These are phyloP conservation scores for Tulasnella calospora DNA, from an alignment of 768 basidiomycete species.

Conservation along the genomic window DNA sequence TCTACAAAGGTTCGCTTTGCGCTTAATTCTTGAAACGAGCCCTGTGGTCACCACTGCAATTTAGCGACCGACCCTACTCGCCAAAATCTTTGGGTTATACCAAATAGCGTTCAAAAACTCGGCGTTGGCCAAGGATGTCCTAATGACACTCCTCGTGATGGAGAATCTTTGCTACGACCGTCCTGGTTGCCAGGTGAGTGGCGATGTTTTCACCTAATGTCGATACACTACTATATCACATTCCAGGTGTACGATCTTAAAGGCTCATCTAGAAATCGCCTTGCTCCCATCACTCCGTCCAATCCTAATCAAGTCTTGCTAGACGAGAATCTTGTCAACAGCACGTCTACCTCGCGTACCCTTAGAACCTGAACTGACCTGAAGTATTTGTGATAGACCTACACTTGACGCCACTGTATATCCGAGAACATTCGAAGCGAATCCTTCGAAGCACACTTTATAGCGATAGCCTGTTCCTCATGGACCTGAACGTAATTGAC, in stretches of 20 bases:
- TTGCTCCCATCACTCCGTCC: conserved; percentile 82
- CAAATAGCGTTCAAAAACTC: conserved; percentile 86
- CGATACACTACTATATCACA: background rate
- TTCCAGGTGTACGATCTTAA: conserved; percentile 91
- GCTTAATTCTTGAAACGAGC: background rate
- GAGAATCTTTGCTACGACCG: conserved; percentile 95
- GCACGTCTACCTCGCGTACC: conserved; percentile 44
- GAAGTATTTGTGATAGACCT: conserved; percentile 50
- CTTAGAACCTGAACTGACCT: conserved; percentile 11
- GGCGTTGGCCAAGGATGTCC: conserved; percentile 60
- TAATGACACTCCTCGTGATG: conserved; percentile 97
- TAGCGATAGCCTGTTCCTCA: conserved; percentile 93
- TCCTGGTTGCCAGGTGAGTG: conserved; percentile 71
- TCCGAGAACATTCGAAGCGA: conserved; percentile 94
- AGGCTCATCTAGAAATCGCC: conserved; percentile 89
- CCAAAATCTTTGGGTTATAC: conserved; percentile 96
- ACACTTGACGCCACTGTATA: conserved; percentile 82
- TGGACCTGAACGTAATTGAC: conserved; percentile 94
- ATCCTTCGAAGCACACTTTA: conserved; percentile 84
- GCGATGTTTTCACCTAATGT: background rate
- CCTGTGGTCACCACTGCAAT: conserved; percentile 25
- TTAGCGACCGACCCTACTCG: conserved; percentile 87
- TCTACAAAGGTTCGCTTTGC: conserved; percentile 61
- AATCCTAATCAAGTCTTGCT: conserved; percentile 84
- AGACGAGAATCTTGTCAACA: conserved; percentile 92